Evolutionary conservation across 2,329 filamentous ascomycete genomes (phyloP).

Genomic region (Aureobasidium sp.): DNA sequence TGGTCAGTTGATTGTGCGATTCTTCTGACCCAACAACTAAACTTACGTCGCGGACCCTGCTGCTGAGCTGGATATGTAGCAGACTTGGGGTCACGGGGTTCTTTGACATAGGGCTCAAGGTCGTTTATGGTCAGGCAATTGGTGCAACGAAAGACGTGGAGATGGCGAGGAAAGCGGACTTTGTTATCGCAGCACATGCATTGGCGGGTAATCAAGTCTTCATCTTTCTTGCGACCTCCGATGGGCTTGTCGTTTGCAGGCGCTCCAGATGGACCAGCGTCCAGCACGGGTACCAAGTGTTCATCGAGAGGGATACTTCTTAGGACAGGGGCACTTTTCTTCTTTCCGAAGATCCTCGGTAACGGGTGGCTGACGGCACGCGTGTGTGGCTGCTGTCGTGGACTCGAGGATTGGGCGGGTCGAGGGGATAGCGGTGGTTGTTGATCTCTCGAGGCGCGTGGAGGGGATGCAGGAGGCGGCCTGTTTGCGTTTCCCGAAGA

Average conservation of each 20-base stretch:
- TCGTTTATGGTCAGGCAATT: slow-evolving; percentile 84
- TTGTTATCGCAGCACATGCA: slow-evolving; percentile 83
- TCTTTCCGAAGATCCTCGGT: slow-evolving; percentile 60
- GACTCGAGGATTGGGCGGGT: slow-evolving; percentile 2
- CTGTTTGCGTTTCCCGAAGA: not conserved
- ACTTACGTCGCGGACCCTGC: slow-evolving; percentile 6
- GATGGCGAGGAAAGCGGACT: slow-evolving; percentile 68
- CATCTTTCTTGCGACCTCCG: slow-evolving; percentile 28
- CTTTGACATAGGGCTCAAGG: slow-evolving; percentile 34
- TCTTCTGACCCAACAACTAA: not conserved
- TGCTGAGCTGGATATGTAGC: not conserved
- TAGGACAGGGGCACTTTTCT: slow-evolving; percentile 36
- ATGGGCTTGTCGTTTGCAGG: slow-evolving; percentile 22
- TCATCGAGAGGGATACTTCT: slow-evolving; percentile 27
- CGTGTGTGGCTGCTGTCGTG: slow-evolving; percentile 8
- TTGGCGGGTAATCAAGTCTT: slow-evolving; percentile 59
- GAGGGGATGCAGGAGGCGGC: not conserved
- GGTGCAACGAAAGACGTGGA: slow-evolving; percentile 72
- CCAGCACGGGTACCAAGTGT: slow-evolving; percentile 35
- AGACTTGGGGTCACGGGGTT: not conserved
- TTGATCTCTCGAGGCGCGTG: not conserved
- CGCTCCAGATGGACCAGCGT: slow-evolving; percentile 26
- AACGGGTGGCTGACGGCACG: slow-evolving; percentile 61
- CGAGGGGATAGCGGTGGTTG: not conserved
- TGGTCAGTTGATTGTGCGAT: not conserved